phyloP scores from a whole-genome alignment of 129 eudicot species.

The Deinandra increscens region DNA sequence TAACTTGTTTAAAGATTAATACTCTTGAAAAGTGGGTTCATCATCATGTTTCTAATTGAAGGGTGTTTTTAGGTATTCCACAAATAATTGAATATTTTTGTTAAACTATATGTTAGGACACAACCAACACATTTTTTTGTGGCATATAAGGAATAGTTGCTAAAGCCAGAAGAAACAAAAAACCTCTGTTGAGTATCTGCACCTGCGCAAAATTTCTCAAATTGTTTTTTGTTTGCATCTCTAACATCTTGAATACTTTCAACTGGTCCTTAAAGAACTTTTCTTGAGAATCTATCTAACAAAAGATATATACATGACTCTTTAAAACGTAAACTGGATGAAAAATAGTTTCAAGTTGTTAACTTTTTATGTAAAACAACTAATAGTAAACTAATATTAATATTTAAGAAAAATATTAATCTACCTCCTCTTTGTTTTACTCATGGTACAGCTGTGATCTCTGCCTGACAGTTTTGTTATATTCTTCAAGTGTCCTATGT shows the following conservation, averaged over 20 bases:
- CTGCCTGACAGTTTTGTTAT: constrained; percentile 48
- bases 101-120: not conserved
- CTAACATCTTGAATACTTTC: constrained; percentile 46
- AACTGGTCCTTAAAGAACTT: constrained; percentile 60
- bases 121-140: not conserved
- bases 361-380: not conserved
- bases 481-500: constrained; percentile 52
- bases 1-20: not conserved
- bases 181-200: constrained; percentile 49
- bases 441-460: constrained; percentile 56
- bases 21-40: not conserved
- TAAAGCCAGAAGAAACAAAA: not conserved
- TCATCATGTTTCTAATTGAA: not conserved
- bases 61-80: not conserved
- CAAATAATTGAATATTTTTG: not conserved
- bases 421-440: constrained; percentile 72
- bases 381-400: not conserved
- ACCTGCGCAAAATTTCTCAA: constrained; percentile 34
- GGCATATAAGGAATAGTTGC: not conserved
- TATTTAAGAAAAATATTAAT: not conserved
- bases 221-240: constrained; percentile 44
- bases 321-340: not conserved
- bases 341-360: not conserved
- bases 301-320: not conserved
- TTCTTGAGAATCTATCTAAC: constrained; percentile 76